phyloP scores from a whole-genome alignment of 2,329 filamentous ascomycete genomes.

The Sarocladiaceae sp. region DNA sequence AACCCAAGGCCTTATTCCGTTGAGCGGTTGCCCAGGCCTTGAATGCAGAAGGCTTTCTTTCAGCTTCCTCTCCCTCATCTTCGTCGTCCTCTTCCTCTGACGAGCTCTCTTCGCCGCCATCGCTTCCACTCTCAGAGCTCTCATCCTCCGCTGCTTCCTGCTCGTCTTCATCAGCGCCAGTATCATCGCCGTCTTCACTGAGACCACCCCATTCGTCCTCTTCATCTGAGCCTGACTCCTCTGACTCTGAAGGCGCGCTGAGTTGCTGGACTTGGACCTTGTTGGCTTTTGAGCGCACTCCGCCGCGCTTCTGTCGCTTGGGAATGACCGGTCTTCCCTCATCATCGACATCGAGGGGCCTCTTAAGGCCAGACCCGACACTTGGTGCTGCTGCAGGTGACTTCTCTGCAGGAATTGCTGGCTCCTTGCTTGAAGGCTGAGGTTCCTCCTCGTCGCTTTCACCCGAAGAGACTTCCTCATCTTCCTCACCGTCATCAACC shows the following conservation, averaged over 20 bases:
- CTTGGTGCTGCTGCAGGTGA: constrained; percentile 7
- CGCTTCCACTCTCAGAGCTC: constrained; percentile 1
- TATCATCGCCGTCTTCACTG: constrained; percentile 19
- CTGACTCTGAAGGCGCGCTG: constrained; percentile 29
- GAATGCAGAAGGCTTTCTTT: constrained; percentile 59
- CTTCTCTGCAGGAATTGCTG: not conserved
- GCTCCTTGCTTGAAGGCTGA: constrained; percentile 8
- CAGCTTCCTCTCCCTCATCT: constrained; percentile 21
- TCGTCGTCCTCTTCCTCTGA: constrained; percentile 22
- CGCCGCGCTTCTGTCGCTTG: constrained; percentile 69
- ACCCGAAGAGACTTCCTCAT: constrained; percentile 15
- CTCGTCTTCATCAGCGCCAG: constrained; percentile 15
- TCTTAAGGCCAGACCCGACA: constrained; percentile 76
- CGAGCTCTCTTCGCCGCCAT: constrained; percentile 17
- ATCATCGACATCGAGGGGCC: constrained; percentile 74
- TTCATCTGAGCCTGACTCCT: constrained; percentile 20
- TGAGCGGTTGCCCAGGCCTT: constrained; percentile 89
- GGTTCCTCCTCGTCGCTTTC: constrained; percentile 16
- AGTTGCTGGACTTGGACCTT: constrained; percentile 30
- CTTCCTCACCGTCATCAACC: constrained; percentile 24
- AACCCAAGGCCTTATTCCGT: constrained; percentile 76
- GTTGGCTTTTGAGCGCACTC: constrained; percentile 49
- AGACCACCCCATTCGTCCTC: constrained; percentile 58
- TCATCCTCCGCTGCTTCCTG: constrained; percentile 4
- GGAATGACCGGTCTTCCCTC: constrained; percentile 76